phyloP scores from a whole-genome alignment of 1,284 basidiomycete species.

The Cryptococcus sp. region DNA sequence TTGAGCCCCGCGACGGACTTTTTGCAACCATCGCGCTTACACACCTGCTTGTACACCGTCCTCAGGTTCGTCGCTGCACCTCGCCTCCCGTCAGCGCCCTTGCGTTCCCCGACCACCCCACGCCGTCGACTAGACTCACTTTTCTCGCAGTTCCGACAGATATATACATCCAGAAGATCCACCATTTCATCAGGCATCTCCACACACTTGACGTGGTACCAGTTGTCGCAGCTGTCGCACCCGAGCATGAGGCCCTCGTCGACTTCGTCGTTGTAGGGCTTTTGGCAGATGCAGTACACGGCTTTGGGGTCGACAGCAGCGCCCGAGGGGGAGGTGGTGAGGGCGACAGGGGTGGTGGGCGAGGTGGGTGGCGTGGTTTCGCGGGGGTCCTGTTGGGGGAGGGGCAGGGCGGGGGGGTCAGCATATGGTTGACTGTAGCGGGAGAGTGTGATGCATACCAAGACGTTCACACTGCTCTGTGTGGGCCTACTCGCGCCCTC shows the following conservation, averaged over 20 bases:
- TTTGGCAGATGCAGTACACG: conserved; percentile 43
- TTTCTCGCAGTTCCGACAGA: conserved; percentile 42
- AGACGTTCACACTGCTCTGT: too few relatives aligned
- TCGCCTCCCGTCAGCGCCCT: background rate
- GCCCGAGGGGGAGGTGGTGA: conserved; percentile 2
- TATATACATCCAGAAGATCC: conserved; percentile 41
- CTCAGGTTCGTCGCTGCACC: conserved; percentile 29
- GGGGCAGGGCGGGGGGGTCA: too few relatives aligned
- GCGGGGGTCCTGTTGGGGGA: background rate
- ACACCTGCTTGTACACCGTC: conserved; percentile 37
- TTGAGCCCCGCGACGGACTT: conserved; percentile 23
- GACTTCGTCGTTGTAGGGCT: conserved; percentile 36
- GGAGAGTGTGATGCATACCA: too few relatives aligned
- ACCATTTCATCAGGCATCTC: conserved; percentile 35
- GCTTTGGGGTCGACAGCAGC: conserved; percentile 17
- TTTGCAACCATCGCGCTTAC: conserved; percentile 39
- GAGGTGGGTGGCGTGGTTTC: conserved; percentile 1
- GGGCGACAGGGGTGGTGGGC: background rate
- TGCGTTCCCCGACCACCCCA: background rate
- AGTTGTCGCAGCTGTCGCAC: conserved; percentile 48
- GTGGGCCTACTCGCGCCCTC: background rate
- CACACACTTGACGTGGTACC: conserved; percentile 46
- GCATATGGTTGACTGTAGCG: too few relatives aligned
- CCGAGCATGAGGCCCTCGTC: conserved; percentile 39
- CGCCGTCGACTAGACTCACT: conserved; percentile 19